Evolutionary conservation across 371 early-diverging fungal species (phyloP).

Genomic region (Lichtheimia corymbifera): DNA sequence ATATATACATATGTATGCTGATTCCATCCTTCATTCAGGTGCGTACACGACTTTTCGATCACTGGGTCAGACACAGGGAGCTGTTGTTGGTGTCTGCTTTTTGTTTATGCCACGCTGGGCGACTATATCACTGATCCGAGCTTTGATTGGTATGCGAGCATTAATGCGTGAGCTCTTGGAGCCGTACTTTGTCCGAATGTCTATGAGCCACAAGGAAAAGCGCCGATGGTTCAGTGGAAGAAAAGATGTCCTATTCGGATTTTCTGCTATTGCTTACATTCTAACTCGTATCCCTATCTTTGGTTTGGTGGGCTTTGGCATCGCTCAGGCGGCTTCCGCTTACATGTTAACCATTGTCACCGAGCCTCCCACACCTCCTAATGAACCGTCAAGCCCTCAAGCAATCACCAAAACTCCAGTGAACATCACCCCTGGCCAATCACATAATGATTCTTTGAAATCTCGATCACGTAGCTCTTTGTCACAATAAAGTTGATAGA

Average conservation of each 20-base stretch:
- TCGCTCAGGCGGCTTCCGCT: conserved; percentile 61
- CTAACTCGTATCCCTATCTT: conserved; percentile 53
- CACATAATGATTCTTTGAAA: no score
- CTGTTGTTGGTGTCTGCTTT: conserved; percentile 49
- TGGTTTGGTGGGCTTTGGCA: conserved; percentile 56
- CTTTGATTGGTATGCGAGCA: conserved; percentile 62
- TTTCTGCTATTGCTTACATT: conserved; percentile 61
- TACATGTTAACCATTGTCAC: conserved; percentile 58
- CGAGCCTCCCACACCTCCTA: conserved; percentile 44
- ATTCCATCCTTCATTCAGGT: conserved; percentile 20
- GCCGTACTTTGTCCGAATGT: conserved; percentile 67
- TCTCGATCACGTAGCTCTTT: no score
- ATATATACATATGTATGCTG: background rate
- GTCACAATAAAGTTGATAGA: no score
- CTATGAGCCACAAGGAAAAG: conserved; percentile 51
- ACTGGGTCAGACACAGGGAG: conserved; percentile 46
- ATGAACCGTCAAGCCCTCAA: no score
- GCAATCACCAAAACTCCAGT: no score
- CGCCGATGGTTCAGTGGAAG: conserved; percentile 62
- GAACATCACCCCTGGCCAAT: no score
- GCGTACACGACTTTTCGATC: conserved; percentile 46
- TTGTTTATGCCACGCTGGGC: conserved; percentile 46
- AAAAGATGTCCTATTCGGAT: conserved; percentile 64
- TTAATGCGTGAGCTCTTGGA: conserved; percentile 66
- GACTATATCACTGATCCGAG: conserved; percentile 47